Base-by-base conservation (phyloP, 306 rosid species). In the Vigna hirtella region DNA sequence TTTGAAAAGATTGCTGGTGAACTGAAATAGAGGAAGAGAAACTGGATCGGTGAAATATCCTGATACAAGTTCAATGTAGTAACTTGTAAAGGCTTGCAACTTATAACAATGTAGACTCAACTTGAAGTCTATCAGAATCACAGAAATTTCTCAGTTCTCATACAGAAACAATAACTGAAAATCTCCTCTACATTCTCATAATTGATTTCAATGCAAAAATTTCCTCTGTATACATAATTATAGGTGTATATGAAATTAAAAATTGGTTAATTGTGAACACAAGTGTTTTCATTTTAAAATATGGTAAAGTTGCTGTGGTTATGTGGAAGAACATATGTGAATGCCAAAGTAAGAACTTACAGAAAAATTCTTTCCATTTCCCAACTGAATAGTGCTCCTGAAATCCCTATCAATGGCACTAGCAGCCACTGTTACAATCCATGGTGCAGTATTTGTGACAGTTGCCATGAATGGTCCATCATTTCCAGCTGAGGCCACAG, bases 341-440 rank as follows among this genome's bases (percentile, higher is more conserved):
- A 2, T 15, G 42, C 63, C 12, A 75, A 22, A 57, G 7, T 12
- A 59, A 13, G 22, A 52, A 87, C 96, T 91, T 81, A 91, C 98
- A 2, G 83, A 72, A 83, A 92, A 40, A 81, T 80, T 86, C 73
- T 85, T 79, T 48, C 93, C 92, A 81, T 76, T 91, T 13, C 98
- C 98, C 84, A 95, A 77, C 77, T 79, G 81, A 47, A 95, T 73
- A 32, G 64, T 81, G 80, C 87, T 91, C 24, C 34, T 75, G 81
- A 95, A 92, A 66, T 69, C 72, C 87, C 97, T 90, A 75, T 92
- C 98, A 81, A 90, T 88, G 57, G 90, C 90, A 74, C 96, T 89
- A 18, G 98, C 98, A 16, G 88, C 97, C n/a, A 95, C 97, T 0
- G 98, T 95, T 3, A 94, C 76, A 6, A 94, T 70, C 98, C 98